phyloP scores from a whole-genome alignment of 2,329 filamentous ascomycete species.

The Sporothrix pseudoabietina region DNA sequence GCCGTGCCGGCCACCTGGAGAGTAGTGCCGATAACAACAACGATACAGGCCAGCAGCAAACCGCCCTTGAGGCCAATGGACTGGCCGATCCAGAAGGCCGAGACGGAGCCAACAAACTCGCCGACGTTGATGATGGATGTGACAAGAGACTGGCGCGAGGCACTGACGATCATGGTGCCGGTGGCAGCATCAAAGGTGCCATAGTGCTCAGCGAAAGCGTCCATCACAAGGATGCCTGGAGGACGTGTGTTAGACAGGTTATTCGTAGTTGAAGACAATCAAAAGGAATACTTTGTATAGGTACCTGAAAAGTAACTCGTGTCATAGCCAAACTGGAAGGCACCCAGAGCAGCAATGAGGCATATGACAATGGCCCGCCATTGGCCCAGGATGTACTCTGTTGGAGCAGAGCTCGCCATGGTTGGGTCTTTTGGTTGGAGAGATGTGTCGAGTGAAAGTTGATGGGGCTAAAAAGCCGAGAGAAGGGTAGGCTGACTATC shows the following conservation, averaged over 20 bases:
- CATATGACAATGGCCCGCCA: constrained; percentile 19
- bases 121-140: constrained; percentile 23
- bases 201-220: constrained; percentile 6
- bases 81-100: constrained; percentile 23
- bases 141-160: constrained; percentile 10
- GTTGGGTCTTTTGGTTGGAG: background rate
- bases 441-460: background rate
- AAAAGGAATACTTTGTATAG: background rate
- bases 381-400: constrained; percentile 10
- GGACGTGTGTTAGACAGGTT: background rate
- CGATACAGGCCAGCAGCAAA: constrained; percentile 5
- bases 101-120: constrained; percentile 2
- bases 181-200: constrained; percentile 14
- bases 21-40: constrained; percentile 13
- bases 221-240: constrained; percentile 15
- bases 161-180: background rate
- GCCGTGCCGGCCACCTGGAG: constrained; percentile 20
- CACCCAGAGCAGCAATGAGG: constrained; percentile 13
- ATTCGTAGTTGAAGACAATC: background rate
- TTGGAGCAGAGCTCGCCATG: background rate
- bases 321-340: constrained; percentile 25
- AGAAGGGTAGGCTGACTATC: background rate
- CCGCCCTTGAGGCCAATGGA: background rate
- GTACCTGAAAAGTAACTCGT: constrained; percentile 20
- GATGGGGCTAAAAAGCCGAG: background rate